These are phyloP conservation scores for Zasmidium citrigriseum DNA, from an alignment of 2,329 filamentous ascomycete genomes.

Conservation along the genomic window DNA sequence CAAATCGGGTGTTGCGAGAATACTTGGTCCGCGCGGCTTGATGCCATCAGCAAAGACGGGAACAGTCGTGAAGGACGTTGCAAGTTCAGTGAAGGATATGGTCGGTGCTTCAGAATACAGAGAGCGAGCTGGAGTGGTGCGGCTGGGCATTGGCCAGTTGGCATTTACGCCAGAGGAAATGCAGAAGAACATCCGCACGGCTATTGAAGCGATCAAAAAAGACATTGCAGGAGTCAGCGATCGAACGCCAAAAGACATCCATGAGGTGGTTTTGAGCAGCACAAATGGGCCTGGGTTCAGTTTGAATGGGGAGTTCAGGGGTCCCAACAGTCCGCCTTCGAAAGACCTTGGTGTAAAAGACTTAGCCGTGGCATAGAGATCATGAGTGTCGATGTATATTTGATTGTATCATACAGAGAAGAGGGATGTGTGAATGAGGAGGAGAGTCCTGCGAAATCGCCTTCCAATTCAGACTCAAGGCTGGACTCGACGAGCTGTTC, in stretches of 20 bases:
- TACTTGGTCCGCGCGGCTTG: constrained; percentile 84
- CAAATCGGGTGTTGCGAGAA: constrained; percentile 75
- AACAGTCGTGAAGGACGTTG: constrained; percentile 82
- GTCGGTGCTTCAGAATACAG: constrained; percentile 84
- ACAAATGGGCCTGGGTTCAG: constrained; percentile 85
- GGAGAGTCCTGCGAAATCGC: no score
- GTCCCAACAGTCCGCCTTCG: constrained; percentile 55
- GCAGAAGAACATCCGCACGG: constrained; percentile 76
- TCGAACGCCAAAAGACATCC: constrained; percentile 69
- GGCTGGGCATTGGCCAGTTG: constrained; percentile 88
- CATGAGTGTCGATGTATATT: neutral
- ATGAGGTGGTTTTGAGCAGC: constrained; percentile 78
- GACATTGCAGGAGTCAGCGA: constrained; percentile 70
- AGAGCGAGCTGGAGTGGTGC: constrained; percentile 79
- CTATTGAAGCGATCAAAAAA: constrained; percentile 75
- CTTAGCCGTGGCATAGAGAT: neutral
- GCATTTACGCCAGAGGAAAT: constrained; percentile 86
- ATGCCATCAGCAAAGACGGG: constrained; percentile 90
- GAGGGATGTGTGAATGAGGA: no score
- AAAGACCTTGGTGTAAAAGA: constrained; percentile 35
- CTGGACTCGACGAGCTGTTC: no score
- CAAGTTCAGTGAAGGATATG: constrained; percentile 74
- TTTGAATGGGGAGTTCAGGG: constrained; percentile 75
- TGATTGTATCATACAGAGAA: no score
- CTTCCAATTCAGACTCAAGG: no score